Conservation (phyloP, 495 filamentous ascomycete species). For the Oidiodendron maius region DNA sequence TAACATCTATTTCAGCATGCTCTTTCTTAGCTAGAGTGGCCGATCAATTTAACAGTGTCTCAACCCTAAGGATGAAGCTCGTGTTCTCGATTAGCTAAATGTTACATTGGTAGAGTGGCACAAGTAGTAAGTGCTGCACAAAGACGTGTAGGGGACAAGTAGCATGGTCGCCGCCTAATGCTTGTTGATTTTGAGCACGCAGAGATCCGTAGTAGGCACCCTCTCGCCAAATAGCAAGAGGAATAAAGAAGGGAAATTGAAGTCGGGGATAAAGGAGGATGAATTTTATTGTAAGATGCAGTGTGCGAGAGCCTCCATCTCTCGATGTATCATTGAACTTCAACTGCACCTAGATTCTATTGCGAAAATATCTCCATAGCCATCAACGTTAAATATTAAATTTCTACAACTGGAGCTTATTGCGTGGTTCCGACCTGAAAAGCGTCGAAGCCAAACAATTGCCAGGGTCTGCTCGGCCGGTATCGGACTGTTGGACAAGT, state of each 20-base stretch:
- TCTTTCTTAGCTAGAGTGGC: neutral
- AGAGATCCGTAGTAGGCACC: no score
- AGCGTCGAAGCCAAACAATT: no score
- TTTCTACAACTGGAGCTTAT: no score
- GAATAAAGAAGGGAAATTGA: neutral
- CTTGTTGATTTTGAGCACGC: no score
- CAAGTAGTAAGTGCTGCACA: neutral
- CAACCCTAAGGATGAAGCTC: neutral
- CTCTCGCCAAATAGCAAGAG: neutral
- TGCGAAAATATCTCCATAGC: no score
- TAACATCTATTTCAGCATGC: neutral
- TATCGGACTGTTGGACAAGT: no score
- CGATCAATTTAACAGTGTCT: neutral
- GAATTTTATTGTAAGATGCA: neutral
- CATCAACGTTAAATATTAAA: no score
- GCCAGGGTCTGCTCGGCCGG: no score
- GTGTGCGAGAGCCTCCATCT: no score
- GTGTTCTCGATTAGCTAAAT: neutral
- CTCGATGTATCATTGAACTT: no score
- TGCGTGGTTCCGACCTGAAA: no score
- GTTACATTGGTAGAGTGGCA: neutral
- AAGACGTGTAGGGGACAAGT: neutral
- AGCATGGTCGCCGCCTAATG: neutral
- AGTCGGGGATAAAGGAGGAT: neutral
- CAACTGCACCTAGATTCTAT: no score